Evolutionary conservation across 1,284 basidiomycete species (phyloP).

Genomic region (Leccinum fuscescens): DNA sequence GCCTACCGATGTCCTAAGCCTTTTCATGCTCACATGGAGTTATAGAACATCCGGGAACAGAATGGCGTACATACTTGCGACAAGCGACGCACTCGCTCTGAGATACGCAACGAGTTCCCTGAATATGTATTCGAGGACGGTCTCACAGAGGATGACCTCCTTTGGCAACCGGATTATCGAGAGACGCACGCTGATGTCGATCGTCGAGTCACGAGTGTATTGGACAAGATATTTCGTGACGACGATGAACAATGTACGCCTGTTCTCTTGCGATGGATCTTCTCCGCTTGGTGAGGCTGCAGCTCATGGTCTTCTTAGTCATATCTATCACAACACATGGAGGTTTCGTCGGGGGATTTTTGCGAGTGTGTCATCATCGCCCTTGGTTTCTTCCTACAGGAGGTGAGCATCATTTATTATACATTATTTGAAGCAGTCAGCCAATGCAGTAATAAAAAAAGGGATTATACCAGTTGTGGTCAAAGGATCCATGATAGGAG

Average conservation of each 20-base stretch:
- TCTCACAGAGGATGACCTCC: conserved; percentile 66
- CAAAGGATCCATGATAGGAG: not conserved
- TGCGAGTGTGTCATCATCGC: conserved; percentile 42
- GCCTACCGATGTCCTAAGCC: not conserved
- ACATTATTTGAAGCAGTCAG: not conserved
- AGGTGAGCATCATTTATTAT: conserved; percentile 39
- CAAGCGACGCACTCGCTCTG: conserved; percentile 34
- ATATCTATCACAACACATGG: conserved; percentile 63
- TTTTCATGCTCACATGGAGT: not conserved
- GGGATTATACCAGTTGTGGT: conserved; percentile 12
- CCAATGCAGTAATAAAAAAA: not conserved
- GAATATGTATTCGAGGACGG: conserved; percentile 60
- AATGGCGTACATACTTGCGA: conserved; percentile 9
- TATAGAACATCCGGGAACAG: not conserved
- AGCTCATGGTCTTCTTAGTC: conserved; percentile 34
- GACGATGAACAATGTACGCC: conserved; percentile 5
- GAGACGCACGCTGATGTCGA: conserved; percentile 10
- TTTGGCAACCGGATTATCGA: conserved; percentile 3
- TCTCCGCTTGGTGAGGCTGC: not conserved
- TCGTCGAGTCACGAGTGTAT: not conserved
- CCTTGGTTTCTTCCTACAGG: conserved; percentile 53
- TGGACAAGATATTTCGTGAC: conserved; percentile 7
- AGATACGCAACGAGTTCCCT: conserved; percentile 58
- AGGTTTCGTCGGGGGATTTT: conserved; percentile 54
- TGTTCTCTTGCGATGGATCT: not conserved